phyloP scores from a whole-genome alignment of 345 rosid species.

The Eucalyptus pauciflora region DNA sequence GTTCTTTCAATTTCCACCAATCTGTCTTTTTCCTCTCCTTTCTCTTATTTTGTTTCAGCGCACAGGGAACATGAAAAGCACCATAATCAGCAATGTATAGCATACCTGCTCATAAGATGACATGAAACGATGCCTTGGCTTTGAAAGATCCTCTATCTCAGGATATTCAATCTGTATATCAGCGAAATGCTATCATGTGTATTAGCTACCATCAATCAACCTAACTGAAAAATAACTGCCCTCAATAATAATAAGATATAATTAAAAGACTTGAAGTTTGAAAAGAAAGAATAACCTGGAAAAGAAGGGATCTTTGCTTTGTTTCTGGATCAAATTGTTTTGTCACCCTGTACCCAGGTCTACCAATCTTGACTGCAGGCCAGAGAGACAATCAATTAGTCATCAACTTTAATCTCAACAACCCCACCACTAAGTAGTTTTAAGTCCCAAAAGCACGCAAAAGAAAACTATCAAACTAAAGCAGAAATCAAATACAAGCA shows the following conservation, averaged over 20 bases:
- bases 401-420: background rate
- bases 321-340: slow-evolving; percentile 92
- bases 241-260: background rate
- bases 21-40: background rate
- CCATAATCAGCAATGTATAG: background rate
- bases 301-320: slow-evolving; percentile 86
- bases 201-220: background rate
- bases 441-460: background rate
- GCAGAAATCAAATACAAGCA: background rate
- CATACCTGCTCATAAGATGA: slow-evolving; percentile 91
- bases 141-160: slow-evolving; percentile 82
- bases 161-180: slow-evolving; percentile 81
- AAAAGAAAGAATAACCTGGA: slow-evolving; percentile 42
- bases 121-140: slow-evolving; percentile 94
- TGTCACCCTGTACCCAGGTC: slow-evolving; percentile 94
- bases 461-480: background rate
- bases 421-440: background rate
- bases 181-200: background rate
- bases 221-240: background rate
- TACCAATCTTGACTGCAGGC: slow-evolving; percentile 81
- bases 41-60: background rate
- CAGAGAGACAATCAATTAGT: background rate
- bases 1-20: background rate
- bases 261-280: background rate
- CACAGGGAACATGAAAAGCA: background rate